A percentile compares a stretch with the other conserved stretches of the same genome.
Conservation (phyloP, 2,329 filamentous ascomycete genomes). For the Botryotinia narcissicola region DNA sequence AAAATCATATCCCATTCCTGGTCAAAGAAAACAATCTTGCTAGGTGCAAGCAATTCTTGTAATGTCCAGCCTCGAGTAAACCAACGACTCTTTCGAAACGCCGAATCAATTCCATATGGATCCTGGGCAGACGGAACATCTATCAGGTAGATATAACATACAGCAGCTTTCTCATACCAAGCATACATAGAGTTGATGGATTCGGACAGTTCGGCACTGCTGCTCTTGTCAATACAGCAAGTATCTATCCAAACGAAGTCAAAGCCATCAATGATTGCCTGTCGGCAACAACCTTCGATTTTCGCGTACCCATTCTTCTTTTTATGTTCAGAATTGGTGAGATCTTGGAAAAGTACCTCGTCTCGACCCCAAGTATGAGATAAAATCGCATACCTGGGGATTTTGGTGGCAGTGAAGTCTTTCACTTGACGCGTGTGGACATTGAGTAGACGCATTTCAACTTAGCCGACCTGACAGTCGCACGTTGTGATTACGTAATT, state of each 20-base stretch:
- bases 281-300: neutral
- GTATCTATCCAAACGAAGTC: constrained; percentile 23
- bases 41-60: constrained; percentile 16
- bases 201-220: constrained; percentile 21
- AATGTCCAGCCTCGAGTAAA: constrained; percentile 18
- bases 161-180: constrained; percentile 22
- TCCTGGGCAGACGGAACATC: constrained; percentile 12
- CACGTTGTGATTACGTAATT: neutral
- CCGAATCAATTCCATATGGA: neutral
- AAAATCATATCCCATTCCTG: neutral
- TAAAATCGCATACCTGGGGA: constrained; percentile 6
- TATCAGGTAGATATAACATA: constrained; percentile 24
- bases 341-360: constrained; percentile 1
- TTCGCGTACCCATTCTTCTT: neutral
- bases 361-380: constrained; percentile 4
- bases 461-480: neutral
- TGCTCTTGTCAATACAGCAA: constrained; percentile 26
- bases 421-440: neutral
- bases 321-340: neutral
- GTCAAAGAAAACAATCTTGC: constrained; percentile 1
- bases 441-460: constrained; percentile 12
- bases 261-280: neutral
- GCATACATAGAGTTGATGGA: constrained; percentile 24
- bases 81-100: constrained; percentile 12
- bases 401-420: neutral